Conservation (phyloP, 371 early-diverging fungal species). For the Zopfochytrium polystomum region DNA sequence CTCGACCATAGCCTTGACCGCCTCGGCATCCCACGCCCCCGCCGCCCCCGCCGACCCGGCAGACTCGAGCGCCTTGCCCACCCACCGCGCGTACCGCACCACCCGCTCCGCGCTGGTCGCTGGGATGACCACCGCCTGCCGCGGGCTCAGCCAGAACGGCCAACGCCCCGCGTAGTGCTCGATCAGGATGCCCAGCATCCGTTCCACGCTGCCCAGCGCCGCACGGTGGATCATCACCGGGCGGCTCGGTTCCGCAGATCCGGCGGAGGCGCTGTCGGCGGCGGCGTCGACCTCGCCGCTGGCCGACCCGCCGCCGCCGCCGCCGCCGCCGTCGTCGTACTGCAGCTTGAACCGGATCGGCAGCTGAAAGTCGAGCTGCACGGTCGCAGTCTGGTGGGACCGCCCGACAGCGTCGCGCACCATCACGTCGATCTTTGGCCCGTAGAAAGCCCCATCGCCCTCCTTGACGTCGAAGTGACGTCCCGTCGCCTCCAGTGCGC, state of each 20-base stretch:
- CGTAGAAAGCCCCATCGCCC: slow-evolving; percentile 69
- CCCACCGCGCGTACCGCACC: slow-evolving; percentile 34
- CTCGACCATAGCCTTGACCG: slow-evolving; percentile 38
- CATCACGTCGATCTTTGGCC: slow-evolving; percentile 67
- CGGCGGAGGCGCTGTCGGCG: not conserved
- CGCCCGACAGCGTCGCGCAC: slow-evolving; percentile 57
- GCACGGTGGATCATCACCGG: slow-evolving; percentile 98
- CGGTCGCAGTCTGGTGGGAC: slow-evolving; percentile 61
- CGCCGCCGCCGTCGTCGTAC: slow-evolving; percentile 54
- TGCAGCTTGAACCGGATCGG: slow-evolving; percentile 85
- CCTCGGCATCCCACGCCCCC: slow-evolving; percentile 30
- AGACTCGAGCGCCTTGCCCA: slow-evolving; percentile 38
- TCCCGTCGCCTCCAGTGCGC: slow-evolving; percentile 48
- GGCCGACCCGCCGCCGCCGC: not conserved
- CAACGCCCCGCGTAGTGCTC: slow-evolving; percentile 87
- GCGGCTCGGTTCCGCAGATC: slow-evolving; percentile 28
- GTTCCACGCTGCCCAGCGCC: slow-evolving; percentile 88
- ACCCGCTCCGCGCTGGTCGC: slow-evolving; percentile 17
- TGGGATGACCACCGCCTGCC: slow-evolving; percentile 60
- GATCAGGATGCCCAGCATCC: slow-evolving; percentile 92
- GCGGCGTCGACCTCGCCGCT: not conserved
- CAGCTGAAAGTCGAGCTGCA: slow-evolving; percentile 84
- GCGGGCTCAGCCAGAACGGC: slow-evolving; percentile 70
- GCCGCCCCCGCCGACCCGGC: slow-evolving; percentile 19
- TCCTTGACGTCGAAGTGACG: slow-evolving; percentile 45